Evolutionary conservation across 768 basidiomycete species (phyloP).

Genomic region (Psilocybe cubensis): DNA sequence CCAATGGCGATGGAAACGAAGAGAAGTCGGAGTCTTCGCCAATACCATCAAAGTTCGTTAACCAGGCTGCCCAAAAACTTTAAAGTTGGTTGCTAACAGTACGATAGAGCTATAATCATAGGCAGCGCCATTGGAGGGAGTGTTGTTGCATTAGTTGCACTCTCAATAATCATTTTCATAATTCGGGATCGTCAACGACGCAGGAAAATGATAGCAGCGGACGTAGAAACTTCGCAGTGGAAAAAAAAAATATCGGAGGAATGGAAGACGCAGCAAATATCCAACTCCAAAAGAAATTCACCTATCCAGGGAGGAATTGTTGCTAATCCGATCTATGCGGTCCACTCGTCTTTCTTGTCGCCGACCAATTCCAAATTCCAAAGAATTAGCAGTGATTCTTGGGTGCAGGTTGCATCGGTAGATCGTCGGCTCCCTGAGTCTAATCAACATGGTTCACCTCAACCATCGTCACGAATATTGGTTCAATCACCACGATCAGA

Average conservation of each 20-base stretch:
- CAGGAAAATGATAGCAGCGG: constrained; percentile 7
- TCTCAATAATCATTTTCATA: constrained; percentile 48
- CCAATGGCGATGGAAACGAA: not conserved
- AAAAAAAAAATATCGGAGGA: constrained; percentile 19
- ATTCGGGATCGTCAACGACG: constrained; percentile 39
- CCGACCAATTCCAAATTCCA: constrained; percentile 26
- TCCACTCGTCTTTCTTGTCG: constrained; percentile 28
- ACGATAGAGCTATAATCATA: constrained; percentile 45
- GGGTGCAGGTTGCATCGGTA: constrained; percentile 32
- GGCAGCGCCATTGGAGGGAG: constrained; percentile 47
- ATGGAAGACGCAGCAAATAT: not conserved
- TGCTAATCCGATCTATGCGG: constrained; percentile 39
- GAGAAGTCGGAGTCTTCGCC: not conserved
- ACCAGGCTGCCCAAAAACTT: no score
- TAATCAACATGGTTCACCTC: constrained; percentile 1
- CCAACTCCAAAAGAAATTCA: constrained; percentile 9
- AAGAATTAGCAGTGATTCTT: constrained; percentile 35
- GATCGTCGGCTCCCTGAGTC: constrained; percentile 23
- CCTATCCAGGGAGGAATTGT: constrained; percentile 17
- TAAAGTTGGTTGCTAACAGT: not conserved
- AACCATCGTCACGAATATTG: constrained; percentile 9
- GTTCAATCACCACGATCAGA: constrained; percentile 14
- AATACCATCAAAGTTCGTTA: constrained; percentile 14
- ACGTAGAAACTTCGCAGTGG: constrained; percentile 28
- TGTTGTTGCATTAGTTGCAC: constrained; percentile 39